A percentile compares a stretch with the other conserved stretches of the same genome.
phyloP scores from a whole-genome alignment of 352 stramenopile genomes.

The Phytophthora sojae region DNA sequence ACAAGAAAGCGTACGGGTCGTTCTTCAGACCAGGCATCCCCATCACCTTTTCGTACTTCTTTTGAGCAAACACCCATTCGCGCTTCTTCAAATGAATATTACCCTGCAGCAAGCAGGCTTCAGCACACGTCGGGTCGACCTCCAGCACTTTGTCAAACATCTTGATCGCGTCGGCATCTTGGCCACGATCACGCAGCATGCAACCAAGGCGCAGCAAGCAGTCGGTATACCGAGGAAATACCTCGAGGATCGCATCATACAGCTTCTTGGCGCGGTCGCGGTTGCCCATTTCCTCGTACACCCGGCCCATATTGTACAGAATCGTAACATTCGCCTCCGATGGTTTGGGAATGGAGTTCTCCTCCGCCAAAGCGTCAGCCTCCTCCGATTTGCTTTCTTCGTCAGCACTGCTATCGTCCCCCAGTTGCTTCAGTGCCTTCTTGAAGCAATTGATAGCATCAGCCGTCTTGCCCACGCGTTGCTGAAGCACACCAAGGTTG shows the following conservation, averaged over 20 bases:
- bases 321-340: conserved; percentile 92
- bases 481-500: conserved; percentile 85
- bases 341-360: conserved; percentile 53
- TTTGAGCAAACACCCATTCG: conserved; percentile 95
- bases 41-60: conserved; percentile 95
- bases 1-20: conserved; percentile 97
- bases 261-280: conserved; percentile 91
- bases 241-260: conserved; percentile 94
- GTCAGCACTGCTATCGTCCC: conserved; percentile 40
- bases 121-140: conserved; percentile 90
- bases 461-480: conserved; percentile 87
- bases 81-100: conserved; percentile 96
- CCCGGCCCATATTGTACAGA: conserved; percentile 96
- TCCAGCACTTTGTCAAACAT: conserved; percentile 95
- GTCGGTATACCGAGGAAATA: conserved; percentile 95
- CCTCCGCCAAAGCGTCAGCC: conserved; percentile 45
- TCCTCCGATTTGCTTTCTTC: conserved; percentile 53
- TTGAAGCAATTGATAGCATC: conserved; percentile 94
- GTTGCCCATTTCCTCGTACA: conserved; percentile 94
- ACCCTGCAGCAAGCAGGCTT: conserved; percentile 95
- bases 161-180: conserved; percentile 89
- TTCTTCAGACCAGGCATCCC: conserved; percentile 96
- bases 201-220: conserved; percentile 94
- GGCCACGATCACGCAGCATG: conserved; percentile 94
- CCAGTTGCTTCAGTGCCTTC: conserved; percentile 70